Base-by-base conservation (phyloP, 2,329 filamentous ascomycete species). In the Colletotrichum chlorophyti region DNA sequence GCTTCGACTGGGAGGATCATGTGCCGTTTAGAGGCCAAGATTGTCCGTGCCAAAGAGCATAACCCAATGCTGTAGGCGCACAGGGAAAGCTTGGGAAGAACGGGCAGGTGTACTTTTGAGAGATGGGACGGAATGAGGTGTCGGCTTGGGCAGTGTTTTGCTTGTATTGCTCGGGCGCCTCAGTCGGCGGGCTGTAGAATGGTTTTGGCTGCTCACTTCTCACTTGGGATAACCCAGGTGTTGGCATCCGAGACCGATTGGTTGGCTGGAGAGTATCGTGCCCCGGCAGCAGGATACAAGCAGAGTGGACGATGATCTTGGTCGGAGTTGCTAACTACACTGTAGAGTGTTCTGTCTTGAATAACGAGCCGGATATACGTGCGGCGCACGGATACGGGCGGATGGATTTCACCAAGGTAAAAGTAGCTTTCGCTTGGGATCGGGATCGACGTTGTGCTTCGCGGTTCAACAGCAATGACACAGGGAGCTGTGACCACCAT, bases 351-450 rank as follows among this genome's bases (percentile, higher is more conserved):
- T n/a, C 27, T 31, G 27, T 31, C 27, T 31, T n/a, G 29, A 42
- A 32, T 46, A 19, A 23, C n/a, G 31, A 55, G 51, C n/a, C n/a
- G n/a, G n/a, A n/a, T n/a, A n/a, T n/a, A n/a, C n/a, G n/a, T n/a
- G n/a, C n/a, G n/a, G n/a, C n/a, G n/a, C n/a, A n/a, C n/a, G n/a
- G n/a, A n/a, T n/a, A n/a, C n/a, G n/a, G n/a, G n/a, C n/a, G n/a
- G n/a, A n/a, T n/a, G n/a, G n/a, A n/a, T n/a, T n/a, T n/a, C n/a
- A n/a, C n/a, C n/a, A n/a, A n/a, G n/a, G n/a, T n/a, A n/a, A n/a
- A n/a, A n/a, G n/a, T n/a, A n/a, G n/a, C n/a, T n/a, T n/a, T n/a
- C 55, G 51, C 50, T 55, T 59, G 55, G 26, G 35, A 60, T 60
- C 43, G 55, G 51, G 55, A 59, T 59, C 57, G 51, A 21, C 45